phyloP scores from a whole-genome alignment of 2,329 filamentous ascomycete genomes.

The Arthroderma sp. region DNA sequence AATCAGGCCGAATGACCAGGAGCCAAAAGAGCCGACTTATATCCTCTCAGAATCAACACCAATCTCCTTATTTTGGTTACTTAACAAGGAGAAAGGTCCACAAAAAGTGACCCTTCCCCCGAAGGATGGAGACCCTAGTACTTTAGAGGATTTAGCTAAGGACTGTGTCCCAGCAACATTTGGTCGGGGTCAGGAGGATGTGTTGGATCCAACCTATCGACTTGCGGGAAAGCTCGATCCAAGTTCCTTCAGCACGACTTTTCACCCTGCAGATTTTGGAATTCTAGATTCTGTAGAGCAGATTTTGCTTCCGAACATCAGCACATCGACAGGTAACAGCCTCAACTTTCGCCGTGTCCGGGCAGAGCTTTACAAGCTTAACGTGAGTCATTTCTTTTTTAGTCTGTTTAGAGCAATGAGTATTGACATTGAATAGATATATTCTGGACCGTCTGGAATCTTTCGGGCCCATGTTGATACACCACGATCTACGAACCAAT shows the following conservation, averaged over 20 bases:
- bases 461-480: conserved; percentile 44
- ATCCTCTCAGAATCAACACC: conserved; percentile 5
- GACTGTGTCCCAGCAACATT: conserved; percentile 37
- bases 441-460: conserved; percentile 37
- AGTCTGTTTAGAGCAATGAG: not conserved
- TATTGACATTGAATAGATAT: conserved; percentile 27
- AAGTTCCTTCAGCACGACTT: conserved; percentile 34
- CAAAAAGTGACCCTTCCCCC: conserved; percentile 5
- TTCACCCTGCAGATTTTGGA: conserved; percentile 39
- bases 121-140: not conserved
- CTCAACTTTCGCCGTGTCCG: conserved; percentile 23
- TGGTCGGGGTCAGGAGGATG: conserved; percentile 32
- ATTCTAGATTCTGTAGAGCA: conserved; percentile 41
- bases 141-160: conserved; percentile 14
- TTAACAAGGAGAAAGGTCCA: not conserved
- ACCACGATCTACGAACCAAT: conserved; percentile 35
- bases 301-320: conserved; percentile 27
- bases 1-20: not conserved
- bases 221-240: conserved; percentile 41
- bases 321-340: conserved; percentile 6
- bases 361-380: conserved; percentile 46
- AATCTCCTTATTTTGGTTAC: conserved; percentile 9
- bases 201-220: conserved; percentile 41
- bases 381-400: conserved; percentile 25
- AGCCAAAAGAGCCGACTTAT: not conserved